Evolutionary conservation across 2,329 filamentous ascomycete genomes (phyloP), one percentile per base, ranked within the genome.

Genomic region (Cercospora sp.): DNA sequence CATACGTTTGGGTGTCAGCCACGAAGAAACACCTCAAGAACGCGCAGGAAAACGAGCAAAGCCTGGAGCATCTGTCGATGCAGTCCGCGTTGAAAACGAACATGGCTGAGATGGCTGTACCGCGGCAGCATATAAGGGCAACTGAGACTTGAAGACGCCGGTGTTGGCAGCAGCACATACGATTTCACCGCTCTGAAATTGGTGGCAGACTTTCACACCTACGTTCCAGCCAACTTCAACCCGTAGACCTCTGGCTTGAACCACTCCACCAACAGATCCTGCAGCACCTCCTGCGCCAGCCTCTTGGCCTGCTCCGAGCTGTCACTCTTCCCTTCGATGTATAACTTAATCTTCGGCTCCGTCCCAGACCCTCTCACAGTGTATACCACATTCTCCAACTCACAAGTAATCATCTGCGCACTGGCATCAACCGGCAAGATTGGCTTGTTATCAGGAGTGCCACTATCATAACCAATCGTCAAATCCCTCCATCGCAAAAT

Each of bases 261-360:
- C 84, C 84, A 86, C 70, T 85, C 83, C 42, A 66, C 75, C 69
- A 85, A 69, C 66, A 86, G 70, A 76, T 82, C 80, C 16, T 76
- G 70, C 60, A 82, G 72, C n/a, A 85, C 82, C 51, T 80, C 80
- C 23, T 82, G 74, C 5, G 84, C 84, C 9, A 79, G 78, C 13
- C 65, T 69, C 69, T 81, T 82, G 12, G 84, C 84, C 61, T 78
- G 77, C 20, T 78, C 79, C 13, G 78, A 78, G 10, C 77, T 81
- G 53, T 74, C 75, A 2, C 79, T 82, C 62, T 78, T 81, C 53
- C 81, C 83, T 70, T 86, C 84, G 62, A 86, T 83, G 71, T 86
- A 86, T 57, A 86, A 72, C 76, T 90, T 90, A 69, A 90, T 88
- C 80, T 90, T 90, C 0, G 88, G 88, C 76, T 90, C 88, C 1